Conservation (phyloP, 805 yeast genomes). For the Kluyveromyces aestuarii region DNA sequence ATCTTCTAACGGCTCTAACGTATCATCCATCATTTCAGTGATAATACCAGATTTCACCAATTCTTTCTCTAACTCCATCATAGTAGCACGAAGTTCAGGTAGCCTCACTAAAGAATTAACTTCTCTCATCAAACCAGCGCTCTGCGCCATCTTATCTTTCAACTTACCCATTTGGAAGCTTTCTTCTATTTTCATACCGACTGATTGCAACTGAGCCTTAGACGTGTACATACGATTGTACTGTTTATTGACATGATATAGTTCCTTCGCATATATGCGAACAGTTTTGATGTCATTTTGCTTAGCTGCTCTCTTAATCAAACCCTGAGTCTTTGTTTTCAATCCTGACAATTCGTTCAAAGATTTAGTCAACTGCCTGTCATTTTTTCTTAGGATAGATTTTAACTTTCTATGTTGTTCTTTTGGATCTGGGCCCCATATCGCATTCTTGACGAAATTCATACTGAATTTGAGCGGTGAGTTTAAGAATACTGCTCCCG, state of each 20-base stretch:
- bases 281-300: slow-evolving; percentile 72
- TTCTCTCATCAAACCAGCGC: slow-evolving; percentile 79
- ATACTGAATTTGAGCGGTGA: slow-evolving; percentile 29
- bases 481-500: no score
- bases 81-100: slow-evolving; percentile 73
- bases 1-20: slow-evolving; percentile 64
- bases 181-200: slow-evolving; percentile 83
- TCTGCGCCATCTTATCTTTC: slow-evolving; percentile 69
- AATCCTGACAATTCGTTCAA: slow-evolving; percentile 51
- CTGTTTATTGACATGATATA: slow-evolving; percentile 64
- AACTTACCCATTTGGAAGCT: slow-evolving; percentile 79
- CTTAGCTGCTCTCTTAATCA: slow-evolving; percentile 68
- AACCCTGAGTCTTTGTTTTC: slow-evolving; percentile 66
- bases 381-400: slow-evolving; percentile 70
- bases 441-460: slow-evolving; percentile 78
- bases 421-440: slow-evolving; percentile 96
- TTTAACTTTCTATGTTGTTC: slow-evolving; percentile 78
- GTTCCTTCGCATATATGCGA: slow-evolving; percentile 71
- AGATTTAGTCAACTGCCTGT: slow-evolving; percentile 68
- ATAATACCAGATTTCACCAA: slow-evolving; percentile 79
- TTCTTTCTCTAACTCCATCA: slow-evolving; percentile 82
- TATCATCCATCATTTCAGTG: slow-evolving; percentile 92
- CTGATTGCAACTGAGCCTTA: slow-evolving; percentile 77
- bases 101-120: slow-evolving; percentile 69
- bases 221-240: slow-evolving; percentile 65